Percentiles rank a stretch among this genome's conserved stretches.
Evolutionary conservation across 1,139 yeast genomes (phyloP).

Genomic region (Sugiyamaella xylanicola): DNA sequence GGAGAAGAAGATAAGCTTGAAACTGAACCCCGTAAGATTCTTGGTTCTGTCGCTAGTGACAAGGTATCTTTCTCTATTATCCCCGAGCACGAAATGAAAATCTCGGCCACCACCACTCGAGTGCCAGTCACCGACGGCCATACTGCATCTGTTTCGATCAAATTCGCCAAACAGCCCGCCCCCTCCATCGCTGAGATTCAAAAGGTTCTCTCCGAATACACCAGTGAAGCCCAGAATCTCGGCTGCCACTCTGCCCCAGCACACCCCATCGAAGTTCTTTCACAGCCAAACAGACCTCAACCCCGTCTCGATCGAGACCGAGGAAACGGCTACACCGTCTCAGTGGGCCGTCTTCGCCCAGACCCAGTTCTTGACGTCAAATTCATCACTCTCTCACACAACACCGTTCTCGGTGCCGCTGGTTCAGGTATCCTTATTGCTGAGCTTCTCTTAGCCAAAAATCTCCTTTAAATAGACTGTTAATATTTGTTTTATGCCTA

Average conservation of each 20-base stretch:
- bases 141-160: constrained; percentile 89
- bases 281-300: constrained; percentile 93
- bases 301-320: constrained; percentile 97
- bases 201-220: constrained; percentile 66
- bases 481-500: not conserved
- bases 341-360: constrained; percentile 92
- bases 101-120: constrained; percentile 95
- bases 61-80: constrained; percentile 58
- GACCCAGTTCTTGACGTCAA: constrained; percentile 93
- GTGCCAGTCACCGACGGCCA: constrained; percentile 98
- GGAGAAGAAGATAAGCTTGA: constrained; percentile 99
- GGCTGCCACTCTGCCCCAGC: constrained; percentile 93
- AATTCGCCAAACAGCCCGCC: constrained; percentile 77
- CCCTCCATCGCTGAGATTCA: constrained; percentile 84
- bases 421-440: constrained; percentile 99
- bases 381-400: constrained; percentile 95
- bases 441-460: constrained; percentile 79
- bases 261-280: constrained; percentile 86
- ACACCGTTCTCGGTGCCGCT: constrained; percentile 98
- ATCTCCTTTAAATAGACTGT: constrained; percentile 56
- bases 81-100: constrained; percentile 71
- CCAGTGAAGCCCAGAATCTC: constrained; percentile 77
- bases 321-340: constrained; percentile 91
- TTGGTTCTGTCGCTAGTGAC: constrained; percentile 62
- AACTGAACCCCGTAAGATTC: constrained; percentile 95